phyloP scores from a whole-genome alignment of 2,329 filamentous ascomycete genomes.

The Pseudogymnoascus sp. region DNA sequence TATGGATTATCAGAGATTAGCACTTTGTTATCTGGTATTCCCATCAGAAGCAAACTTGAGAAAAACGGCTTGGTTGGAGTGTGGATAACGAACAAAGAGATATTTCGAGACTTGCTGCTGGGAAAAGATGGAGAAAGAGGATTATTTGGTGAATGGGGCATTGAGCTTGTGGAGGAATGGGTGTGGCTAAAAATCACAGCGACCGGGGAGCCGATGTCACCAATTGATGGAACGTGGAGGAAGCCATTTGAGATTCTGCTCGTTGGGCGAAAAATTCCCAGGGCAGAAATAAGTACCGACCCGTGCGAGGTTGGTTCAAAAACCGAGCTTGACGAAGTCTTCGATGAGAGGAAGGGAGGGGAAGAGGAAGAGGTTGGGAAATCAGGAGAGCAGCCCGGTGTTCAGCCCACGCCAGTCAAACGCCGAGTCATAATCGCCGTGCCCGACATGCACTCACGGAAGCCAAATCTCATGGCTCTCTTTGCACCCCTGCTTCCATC shows the following conservation, averaged over 20 bases:
- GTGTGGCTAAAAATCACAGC: conserved; percentile 69
- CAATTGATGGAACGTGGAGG: conserved; percentile 55
- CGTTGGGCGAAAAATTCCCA: conserved; percentile 39
- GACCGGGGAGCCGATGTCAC: conserved; percentile 56
- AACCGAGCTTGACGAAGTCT: not conserved
- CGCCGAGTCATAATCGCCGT: conserved; percentile 59
- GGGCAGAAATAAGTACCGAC: not conserved
- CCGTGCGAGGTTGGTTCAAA: not conserved
- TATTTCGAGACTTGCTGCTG: conserved; percentile 46
- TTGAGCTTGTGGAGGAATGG: conserved; percentile 64
- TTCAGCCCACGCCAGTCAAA: conserved; percentile 24
- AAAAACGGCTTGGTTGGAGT: conserved; percentile 55
- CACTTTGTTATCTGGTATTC: conserved; percentile 45
- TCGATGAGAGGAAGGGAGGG: not conserved
- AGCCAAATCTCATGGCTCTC: conserved; percentile 61
- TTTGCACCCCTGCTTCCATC: conserved; percentile 48
- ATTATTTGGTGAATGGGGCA: conserved; percentile 59
- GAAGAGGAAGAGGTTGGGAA: not conserved
- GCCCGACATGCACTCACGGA: conserved; percentile 71
- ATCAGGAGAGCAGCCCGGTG: conserved; percentile 27
- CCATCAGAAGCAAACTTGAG: conserved; percentile 48
- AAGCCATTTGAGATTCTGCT: conserved; percentile 73
- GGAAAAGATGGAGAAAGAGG: conserved; percentile 38
- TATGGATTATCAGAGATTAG: conserved; percentile 38
- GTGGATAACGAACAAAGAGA: conserved; percentile 70